These are phyloP conservation scores for Corchorus olitorius DNA, from an alignment of 345 rosid genomes.

Conservation along the genomic window DNA sequence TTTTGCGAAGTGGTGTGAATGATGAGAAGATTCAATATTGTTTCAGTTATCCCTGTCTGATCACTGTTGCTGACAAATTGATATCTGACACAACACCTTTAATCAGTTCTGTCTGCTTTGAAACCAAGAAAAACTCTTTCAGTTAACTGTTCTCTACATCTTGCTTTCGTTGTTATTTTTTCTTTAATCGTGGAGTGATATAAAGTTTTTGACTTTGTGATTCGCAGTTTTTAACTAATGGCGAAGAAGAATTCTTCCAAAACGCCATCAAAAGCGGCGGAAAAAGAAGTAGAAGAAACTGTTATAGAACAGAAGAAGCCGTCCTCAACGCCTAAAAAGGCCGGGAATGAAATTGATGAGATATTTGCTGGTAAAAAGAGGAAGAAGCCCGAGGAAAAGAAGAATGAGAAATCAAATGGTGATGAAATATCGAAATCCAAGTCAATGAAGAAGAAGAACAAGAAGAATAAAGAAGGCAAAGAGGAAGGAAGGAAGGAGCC, in stretches of 20 bases:
- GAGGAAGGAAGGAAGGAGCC: not conserved
- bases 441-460: slow-evolving; percentile 34
- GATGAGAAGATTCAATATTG: slow-evolving; percentile 9
- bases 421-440: slow-evolving; percentile 27
- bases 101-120: not conserved
- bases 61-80: slow-evolving; percentile 3
- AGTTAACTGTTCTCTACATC: not conserved
- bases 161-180: not conserved
- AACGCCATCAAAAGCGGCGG: slow-evolving; percentile 11
- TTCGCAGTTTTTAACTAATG: slow-evolving; percentile 21
- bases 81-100: slow-evolving; percentile 6
- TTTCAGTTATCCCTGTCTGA: slow-evolving; percentile 23
- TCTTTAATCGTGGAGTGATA: not conserved
- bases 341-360: slow-evolving; percentile 43
- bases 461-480: slow-evolving; percentile 32
- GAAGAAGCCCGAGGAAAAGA: slow-evolving; percentile 26
- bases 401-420: slow-evolving; percentile 11
- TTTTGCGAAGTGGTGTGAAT: not conserved
- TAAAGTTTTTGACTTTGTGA: not conserved
- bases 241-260: slow-evolving; percentile 36
- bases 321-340: slow-evolving; percentile 26
- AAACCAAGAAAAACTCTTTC: not conserved
- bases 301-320: slow-evolving; percentile 22
- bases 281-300: slow-evolving; percentile 26
- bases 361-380: slow-evolving; percentile 48